These are phyloP conservation scores for Coemansia sp. DNA, from an alignment of 192 early-diverging fungal genomes.

Conservation along the genomic window DNA sequence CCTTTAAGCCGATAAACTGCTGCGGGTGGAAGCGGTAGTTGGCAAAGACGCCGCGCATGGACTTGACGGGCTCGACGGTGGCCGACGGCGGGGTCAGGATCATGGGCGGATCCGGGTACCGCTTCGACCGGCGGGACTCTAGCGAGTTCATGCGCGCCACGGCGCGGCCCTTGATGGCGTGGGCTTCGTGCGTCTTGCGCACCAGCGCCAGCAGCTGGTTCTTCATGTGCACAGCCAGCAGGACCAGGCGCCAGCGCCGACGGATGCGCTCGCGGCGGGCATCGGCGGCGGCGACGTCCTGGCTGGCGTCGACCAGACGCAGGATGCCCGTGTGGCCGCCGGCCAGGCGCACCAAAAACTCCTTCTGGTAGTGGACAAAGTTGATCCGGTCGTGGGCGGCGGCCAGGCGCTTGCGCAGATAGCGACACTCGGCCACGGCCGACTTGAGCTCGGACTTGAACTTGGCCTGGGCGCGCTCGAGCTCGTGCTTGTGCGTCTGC, in stretches of 20 bases:
- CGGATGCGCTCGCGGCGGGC: constrained; percentile 3
- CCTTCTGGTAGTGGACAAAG: constrained; percentile 22
- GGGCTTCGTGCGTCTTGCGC: not conserved
- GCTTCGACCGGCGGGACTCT: not conserved
- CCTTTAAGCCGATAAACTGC: constrained; percentile 11
- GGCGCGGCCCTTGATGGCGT: constrained; percentile 23
- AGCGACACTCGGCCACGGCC: constrained; percentile 14
- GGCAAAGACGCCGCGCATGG: not conserved
- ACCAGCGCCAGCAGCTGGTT: constrained; percentile 11
- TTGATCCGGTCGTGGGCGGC: constrained; percentile 9
- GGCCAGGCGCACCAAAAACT: constrained; percentile 17
- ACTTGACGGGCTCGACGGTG: not conserved
- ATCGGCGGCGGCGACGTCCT: too few species aligned
- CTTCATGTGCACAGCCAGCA: constrained; percentile 26
- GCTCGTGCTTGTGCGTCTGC: constrained; percentile 3
- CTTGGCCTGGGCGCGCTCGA: not conserved
- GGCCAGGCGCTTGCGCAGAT: constrained; percentile 22
- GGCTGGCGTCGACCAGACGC: constrained; percentile 17
- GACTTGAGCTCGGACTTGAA: not conserved
- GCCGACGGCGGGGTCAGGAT: not conserved
- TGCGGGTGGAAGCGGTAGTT: constrained; percentile 18
- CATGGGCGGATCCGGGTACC: not conserved
- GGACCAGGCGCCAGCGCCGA: constrained; percentile 23
- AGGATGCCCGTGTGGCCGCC: constrained; percentile 30
- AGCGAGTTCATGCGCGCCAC: not conserved